Evolutionary conservation across 1,284 basidiomycete genomes (phyloP).

Genomic region (Rhodotorula sp.): DNA sequence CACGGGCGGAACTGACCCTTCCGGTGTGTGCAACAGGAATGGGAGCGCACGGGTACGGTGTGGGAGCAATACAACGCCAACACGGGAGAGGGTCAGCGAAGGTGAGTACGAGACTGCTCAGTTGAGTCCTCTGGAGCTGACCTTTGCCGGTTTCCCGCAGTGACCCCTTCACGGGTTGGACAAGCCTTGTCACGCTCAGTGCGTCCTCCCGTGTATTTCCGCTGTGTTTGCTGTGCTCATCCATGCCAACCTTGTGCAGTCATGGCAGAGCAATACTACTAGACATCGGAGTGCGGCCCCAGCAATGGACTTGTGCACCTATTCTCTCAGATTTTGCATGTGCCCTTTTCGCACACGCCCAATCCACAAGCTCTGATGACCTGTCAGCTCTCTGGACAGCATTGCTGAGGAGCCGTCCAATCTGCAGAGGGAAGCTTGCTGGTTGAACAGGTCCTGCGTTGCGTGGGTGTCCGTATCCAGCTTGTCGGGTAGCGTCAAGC

Average conservation of each 20-base stretch:
- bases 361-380: too few relatives aligned
- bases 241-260: conserved; percentile 33
- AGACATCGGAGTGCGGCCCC: background rate
- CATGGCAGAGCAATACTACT: conserved; percentile 50
- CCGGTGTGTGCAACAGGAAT: conserved; percentile 64
- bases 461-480: too few relatives aligned
- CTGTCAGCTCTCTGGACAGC: too few relatives aligned
- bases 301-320: background rate
- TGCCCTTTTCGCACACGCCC: too few relatives aligned
- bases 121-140: background rate
- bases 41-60: conserved; percentile 84
- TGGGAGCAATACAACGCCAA: conserved; percentile 93
- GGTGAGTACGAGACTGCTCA: conserved; percentile 44
- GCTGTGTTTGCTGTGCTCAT: background rate
- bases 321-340: too few relatives aligned
- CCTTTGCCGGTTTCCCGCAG: conserved; percentile 52
- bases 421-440: too few relatives aligned
- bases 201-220: background rate
- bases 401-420: too few relatives aligned
- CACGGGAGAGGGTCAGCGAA: conserved; percentile 79
- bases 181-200: conserved; percentile 73
- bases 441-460: too few relatives aligned
- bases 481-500: too few relatives aligned
- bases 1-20: background rate
- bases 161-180: conserved; percentile 92